Evolutionary conservation across 768 basidiomycete species (phyloP).

Genomic region (Clitopilus passeckerianus): DNA sequence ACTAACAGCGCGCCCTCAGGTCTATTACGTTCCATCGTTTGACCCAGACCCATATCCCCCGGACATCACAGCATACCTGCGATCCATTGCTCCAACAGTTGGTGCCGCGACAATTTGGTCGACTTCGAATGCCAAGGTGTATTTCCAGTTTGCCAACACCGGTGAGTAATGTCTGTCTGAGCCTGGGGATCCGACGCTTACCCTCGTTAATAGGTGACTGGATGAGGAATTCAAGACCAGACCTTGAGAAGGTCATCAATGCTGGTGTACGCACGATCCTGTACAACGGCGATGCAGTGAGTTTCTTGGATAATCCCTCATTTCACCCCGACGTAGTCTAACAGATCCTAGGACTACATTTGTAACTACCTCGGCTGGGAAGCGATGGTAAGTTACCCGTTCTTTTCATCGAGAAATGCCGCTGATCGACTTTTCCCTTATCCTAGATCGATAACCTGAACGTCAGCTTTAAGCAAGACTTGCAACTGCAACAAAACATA

Average conservation of each 20-base stretch:
- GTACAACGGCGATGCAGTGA: slow-evolving; percentile 54
- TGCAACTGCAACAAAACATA: slow-evolving; percentile 23
- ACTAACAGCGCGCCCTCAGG: slow-evolving; percentile 11
- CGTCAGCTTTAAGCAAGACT: slow-evolving; percentile 38
- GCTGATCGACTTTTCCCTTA: neutral
- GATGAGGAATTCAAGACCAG: slow-evolving; percentile 46
- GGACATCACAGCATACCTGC: slow-evolving; percentile 25
- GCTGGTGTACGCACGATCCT: slow-evolving; percentile 49
- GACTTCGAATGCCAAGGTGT: slow-evolving; percentile 35
- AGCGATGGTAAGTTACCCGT: slow-evolving; percentile 26
- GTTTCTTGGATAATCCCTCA: slow-evolving; percentile 7
- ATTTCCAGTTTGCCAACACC: slow-evolving; percentile 36
- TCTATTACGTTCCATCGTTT: slow-evolving; percentile 43
- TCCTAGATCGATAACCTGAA: slow-evolving; percentile 37
- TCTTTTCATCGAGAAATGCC: no score
- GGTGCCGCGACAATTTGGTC: slow-evolving; percentile 38
- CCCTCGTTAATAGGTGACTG: slow-evolving; percentile 38
- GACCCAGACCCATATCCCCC: slow-evolving; percentile 51
- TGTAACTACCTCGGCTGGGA: slow-evolving; percentile 54
- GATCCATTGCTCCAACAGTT: slow-evolving; percentile 26
- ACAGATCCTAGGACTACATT: slow-evolving; percentile 38
- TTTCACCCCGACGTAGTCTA: neutral
- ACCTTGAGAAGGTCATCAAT: slow-evolving; percentile 54
- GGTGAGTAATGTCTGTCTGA: neutral
- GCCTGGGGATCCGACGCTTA: neutral